Evolutionary conservation across 2,329 filamentous ascomycete genomes (phyloP), one percentile per base, ranked within the genome.

Genomic region (Phaeosphaeriaceae sp.): DNA sequence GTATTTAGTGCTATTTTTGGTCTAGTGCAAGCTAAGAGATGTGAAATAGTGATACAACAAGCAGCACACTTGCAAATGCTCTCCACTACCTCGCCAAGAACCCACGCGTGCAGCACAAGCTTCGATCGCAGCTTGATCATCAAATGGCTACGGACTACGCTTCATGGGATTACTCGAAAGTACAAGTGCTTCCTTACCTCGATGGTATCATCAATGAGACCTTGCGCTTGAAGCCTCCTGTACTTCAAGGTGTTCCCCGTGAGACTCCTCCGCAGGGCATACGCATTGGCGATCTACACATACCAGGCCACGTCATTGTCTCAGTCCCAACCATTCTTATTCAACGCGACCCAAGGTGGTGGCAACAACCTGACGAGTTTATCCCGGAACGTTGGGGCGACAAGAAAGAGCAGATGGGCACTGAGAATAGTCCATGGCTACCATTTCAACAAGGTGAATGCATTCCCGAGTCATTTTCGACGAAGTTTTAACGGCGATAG

Each of bases 161-260:
- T 7, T 53, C 68, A 22, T 78, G 73, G 73, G 66, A 62, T 10
- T 74, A 72, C 54, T 69, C 73, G 7, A 68, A 68, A 19, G 54
- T 61, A 20, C 71, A 67, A 42, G 57, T 61, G 1, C 56, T 78
- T 21, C 52, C 59, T 6, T 75, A 73, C 50, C 31, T 78, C 2
- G 73, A 77, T 56, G 68, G 76, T 49, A 51, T 70, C 20, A 64
- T 73, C 53, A 73, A 61, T 42, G 78, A 80, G 55, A 74, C 74
- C 0, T 66, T 79, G 48, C 68, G 81, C 0, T 58, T 82, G 10
- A 76, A 79, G n/a, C 77, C 79, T 0, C 70, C 78, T 0, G 56
- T 80, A 0, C 63, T 77, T 2, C 70, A 69, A 21, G 78, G 76
- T 5, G 65, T 67, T 5, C 69, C 69, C 3, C 76, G 80, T 2